These are phyloP conservation scores for Solanum etuberosum DNA, from an alignment of 257 asterid genomes.

Conservation along the genomic window DNA sequence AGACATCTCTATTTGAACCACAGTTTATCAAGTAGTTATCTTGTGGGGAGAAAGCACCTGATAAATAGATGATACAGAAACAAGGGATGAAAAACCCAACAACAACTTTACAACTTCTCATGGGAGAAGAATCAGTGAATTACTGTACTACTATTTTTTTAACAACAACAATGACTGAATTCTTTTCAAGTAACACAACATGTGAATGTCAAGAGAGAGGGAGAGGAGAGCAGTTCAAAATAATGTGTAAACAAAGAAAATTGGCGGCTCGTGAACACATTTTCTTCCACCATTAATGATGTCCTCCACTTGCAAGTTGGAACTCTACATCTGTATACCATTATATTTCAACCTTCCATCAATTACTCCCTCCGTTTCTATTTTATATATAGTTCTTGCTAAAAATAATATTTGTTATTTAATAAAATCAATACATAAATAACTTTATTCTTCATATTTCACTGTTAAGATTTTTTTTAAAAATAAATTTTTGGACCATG, in stretches of 20 bases:
- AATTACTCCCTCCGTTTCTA: background rate
- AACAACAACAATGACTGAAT: background rate
- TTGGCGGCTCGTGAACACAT: background rate
- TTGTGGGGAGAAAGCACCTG: constrained; percentile 51
- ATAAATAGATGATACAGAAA: constrained; percentile 4
- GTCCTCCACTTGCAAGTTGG: background rate
- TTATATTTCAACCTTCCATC: background rate
- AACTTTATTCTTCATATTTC: no score
- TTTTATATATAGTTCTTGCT: background rate
- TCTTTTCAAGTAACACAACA: background rate
- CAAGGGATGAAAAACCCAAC: constrained; percentile 15
- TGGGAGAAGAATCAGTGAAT: constrained; percentile 2
- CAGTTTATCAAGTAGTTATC: constrained; percentile 64
- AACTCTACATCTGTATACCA: background rate
- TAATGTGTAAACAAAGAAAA: background rate
- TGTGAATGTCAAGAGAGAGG: background rate
- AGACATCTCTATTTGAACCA: constrained; percentile 34
- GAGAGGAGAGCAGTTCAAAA: background rate
- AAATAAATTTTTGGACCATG: no score
- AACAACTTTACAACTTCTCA: constrained; percentile 26
- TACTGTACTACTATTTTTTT: background rate
- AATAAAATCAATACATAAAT: no score
- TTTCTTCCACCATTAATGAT: background rate
- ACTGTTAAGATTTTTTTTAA: no score
- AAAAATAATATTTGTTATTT: no score